Evolutionary conservation across 2,329 filamentous ascomycete species (phyloP).

Genomic region (Verticillium dahliae): DNA sequence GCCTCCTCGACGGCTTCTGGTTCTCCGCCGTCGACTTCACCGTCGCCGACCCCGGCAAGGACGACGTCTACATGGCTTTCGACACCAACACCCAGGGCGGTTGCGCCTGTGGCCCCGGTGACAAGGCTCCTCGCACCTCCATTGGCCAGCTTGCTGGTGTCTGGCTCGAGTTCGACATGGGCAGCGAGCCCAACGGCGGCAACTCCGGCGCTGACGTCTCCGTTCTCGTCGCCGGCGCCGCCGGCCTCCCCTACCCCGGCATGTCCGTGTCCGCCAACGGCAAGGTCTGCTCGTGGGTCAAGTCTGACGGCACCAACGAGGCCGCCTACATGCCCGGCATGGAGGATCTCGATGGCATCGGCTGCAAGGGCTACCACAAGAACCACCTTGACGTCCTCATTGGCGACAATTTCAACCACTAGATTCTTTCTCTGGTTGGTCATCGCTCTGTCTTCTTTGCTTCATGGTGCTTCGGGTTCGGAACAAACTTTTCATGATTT

Average conservation of each 20-base stretch:
- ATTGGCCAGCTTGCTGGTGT: constrained; percentile 34
- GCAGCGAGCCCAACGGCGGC: constrained; percentile 33
- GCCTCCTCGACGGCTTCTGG: constrained; percentile 42
- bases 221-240: constrained; percentile 34
- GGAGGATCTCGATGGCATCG: constrained; percentile 29
- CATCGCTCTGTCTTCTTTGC: neutral
- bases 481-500: neutral
- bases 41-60: constrained; percentile 22
- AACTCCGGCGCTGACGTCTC: constrained; percentile 47
- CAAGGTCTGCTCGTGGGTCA: constrained; percentile 35
- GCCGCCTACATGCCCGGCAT: constrained; percentile 32
- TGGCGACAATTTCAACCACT: constrained; percentile 16
- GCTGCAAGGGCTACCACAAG: constrained; percentile 28
- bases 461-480: neutral
- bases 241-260: constrained; percentile 21
- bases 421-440: neutral
- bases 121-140: constrained; percentile 23
- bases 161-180: constrained; percentile 46
- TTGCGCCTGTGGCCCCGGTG: constrained; percentile 32
- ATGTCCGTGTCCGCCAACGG: constrained; percentile 30
- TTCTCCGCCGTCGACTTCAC: constrained; percentile 33
- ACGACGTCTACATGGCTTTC: constrained; percentile 33
- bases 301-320: constrained; percentile 19
- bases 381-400: constrained; percentile 23
- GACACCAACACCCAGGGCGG: constrained; percentile 41